Evolutionary conservation across 1,139 yeast species (phyloP), one percentile per base, ranked within the genome.

Genomic region (Torulaspora pretoriensis): DNA sequence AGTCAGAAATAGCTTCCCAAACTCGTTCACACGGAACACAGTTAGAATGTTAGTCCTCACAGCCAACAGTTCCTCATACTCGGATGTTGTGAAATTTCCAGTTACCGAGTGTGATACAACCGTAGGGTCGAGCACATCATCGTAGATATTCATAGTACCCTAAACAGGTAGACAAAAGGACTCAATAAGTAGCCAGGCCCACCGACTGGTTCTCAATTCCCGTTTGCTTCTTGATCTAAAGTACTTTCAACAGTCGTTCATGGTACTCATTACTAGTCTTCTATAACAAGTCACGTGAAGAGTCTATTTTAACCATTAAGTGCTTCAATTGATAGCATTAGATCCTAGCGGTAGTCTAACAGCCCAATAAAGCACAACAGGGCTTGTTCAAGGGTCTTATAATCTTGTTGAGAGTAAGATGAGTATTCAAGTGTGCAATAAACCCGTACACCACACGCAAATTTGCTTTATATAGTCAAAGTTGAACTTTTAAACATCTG

Each of bases 81-180:
- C 64, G 2, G 76, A 60, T 1, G 77, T 70, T 2, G 82, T 78
- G 59, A 89, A 82, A 53, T 80, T 69, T 50, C 90, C 81, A 4
- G 80, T 71, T 24, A 82, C 56, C 42, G 86, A 74, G 52, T 78
- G 80, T 10, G 82, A 66, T 30, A 88, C 89, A 54, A 81, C 75
- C 1, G 95, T 73, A 3, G 97, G 96, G 54, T 81, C 86, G 40
- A 87, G 73, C 57, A 89, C 73, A 64, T 86, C 92, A 54, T 83
- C 81, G 65, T 83, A 87, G 13, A 86, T 83, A 59, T 89, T 90
- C 97, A 90, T 88, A 28, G 27, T 28, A 28, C 16, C 10, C 31
- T 6, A 26, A 28, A 22, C 8, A n/a, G 22, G 22, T 8, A 16
- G 23, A 24, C 7, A 16, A 16, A 8, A 17, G 30, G 24, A 16